These are phyloP conservation scores for Trichoderma semiorbis DNA, from an alignment of 2,329 filamentous ascomycete genomes.

Conservation along the genomic window DNA sequence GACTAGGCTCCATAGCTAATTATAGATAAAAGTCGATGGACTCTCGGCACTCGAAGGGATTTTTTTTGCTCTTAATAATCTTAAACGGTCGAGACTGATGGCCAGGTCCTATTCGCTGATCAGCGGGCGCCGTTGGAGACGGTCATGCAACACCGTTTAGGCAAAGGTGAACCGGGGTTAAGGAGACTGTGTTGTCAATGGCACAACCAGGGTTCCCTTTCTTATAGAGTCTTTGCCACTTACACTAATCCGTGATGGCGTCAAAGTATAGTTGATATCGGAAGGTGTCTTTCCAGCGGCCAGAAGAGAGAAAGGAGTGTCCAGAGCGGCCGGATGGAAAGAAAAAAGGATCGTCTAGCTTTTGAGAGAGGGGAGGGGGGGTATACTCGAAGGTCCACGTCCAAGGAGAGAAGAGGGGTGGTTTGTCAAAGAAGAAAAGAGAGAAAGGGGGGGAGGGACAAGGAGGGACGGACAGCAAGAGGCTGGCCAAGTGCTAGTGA, in stretches of 20 bases:
- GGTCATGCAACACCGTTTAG: constrained; percentile 18
- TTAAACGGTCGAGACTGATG: constrained; percentile 11
- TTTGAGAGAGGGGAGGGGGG: background rate
- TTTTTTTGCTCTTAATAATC: constrained; percentile 12
- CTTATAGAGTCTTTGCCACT: constrained; percentile 11
- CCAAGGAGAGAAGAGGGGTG: background rate
- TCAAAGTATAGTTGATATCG: constrained; percentile 1
- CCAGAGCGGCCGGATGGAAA: background rate
- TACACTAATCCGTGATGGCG: constrained; percentile 17
- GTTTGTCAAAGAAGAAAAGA: background rate
- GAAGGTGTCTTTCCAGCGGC: background rate
- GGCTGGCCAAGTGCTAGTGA: constrained; percentile 8
- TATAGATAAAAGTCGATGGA: constrained; percentile 13
- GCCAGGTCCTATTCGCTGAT: constrained; percentile 14
- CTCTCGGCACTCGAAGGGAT: constrained; percentile 6
- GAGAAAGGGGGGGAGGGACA: background rate
- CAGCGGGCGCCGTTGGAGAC: constrained; percentile 17
- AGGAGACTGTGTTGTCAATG: constrained; percentile 5
- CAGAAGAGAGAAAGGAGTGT: background rate
- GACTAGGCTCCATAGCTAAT: constrained; percentile 17
- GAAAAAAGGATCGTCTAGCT: background rate
- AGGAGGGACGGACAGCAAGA: constrained; percentile 5
- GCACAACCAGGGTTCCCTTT: constrained; percentile 11
- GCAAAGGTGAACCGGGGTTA: constrained; percentile 11
- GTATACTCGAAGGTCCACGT: background rate